phyloP scores from a whole-genome alignment of 1,284 basidiomycete genomes.

The Coniferiporia weirii region DNA sequence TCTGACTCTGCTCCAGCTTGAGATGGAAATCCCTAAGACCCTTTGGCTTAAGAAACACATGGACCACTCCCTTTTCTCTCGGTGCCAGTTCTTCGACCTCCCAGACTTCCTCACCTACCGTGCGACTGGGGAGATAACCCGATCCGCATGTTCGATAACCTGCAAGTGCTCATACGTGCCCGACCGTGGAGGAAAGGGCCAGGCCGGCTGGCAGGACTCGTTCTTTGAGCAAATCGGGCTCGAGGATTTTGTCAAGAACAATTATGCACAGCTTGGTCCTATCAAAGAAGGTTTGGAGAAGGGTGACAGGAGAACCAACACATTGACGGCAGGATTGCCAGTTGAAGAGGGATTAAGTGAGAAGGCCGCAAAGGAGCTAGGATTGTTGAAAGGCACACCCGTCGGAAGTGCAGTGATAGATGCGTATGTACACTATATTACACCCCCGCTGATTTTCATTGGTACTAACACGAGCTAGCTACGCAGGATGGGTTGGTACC shows the following conservation, averaged over 20 bases:
- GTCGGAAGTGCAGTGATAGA: constrained; percentile 96
- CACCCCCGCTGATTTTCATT: constrained; percentile 9
- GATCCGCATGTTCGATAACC: constrained; percentile 90
- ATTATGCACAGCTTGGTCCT: constrained; percentile 79
- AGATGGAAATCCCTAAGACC: constrained; percentile 97
- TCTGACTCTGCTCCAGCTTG: constrained; percentile 50
- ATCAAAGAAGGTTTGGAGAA: constrained; percentile 27
- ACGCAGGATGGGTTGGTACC: constrained; percentile 98
- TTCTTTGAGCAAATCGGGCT: constrained; percentile 86
- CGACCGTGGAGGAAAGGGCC: constrained; percentile 37
- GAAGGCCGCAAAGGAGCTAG: constrained; percentile 79
- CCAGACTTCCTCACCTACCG: constrained; percentile 96
- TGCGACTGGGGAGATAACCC: constrained; percentile 70
- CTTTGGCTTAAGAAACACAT: constrained; percentile 95
- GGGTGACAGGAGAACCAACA: constrained; percentile 29
- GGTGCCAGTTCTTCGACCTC: constrained; percentile 93
- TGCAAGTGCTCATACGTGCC: constrained; percentile 99
- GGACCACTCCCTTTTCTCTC: constrained; percentile 66
- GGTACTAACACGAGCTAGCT: constrained; percentile 40
- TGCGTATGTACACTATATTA: constrained; percentile 50
- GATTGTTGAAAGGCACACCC: constrained; percentile 82
- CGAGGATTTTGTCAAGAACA: constrained; percentile 57
- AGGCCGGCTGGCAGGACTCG: constrained; percentile 79
- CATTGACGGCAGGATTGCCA: constrained; percentile 89
- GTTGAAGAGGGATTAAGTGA: constrained; percentile 82